Evolutionary conservation across 345 rosid species (phyloP).

Genomic region (Salix viminalis): DNA sequence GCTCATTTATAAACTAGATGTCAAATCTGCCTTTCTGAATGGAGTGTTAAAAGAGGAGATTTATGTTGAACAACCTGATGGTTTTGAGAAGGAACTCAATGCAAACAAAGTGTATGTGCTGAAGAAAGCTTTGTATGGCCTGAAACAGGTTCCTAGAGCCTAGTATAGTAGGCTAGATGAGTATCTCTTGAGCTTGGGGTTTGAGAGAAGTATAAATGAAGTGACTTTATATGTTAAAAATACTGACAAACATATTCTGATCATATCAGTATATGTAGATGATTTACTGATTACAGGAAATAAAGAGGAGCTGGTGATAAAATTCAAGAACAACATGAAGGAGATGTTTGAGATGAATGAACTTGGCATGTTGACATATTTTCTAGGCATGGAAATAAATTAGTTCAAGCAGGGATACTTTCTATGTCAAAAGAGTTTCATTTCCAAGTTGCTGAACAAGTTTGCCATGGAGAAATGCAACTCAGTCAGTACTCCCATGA

Average conservation of each 20-base stretch:
- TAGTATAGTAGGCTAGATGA: not conserved
- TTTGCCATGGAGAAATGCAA: not conserved
- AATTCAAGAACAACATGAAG: too few species aligned
- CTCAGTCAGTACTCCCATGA: too few species aligned
- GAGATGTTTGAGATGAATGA: not conserved
- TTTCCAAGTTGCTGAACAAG: not conserved
- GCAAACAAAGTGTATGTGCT: not conserved
- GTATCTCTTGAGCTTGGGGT: not conserved
- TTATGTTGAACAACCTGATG: too few species aligned
- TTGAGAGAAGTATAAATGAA: not conserved
- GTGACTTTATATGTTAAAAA: too few species aligned
- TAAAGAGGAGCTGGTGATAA: fast-evolving
- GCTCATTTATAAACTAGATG: too few species aligned
- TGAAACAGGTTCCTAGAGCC: not conserved
- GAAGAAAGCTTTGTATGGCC: not conserved
- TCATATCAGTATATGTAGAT: not conserved
- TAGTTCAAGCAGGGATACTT: fast-evolving
- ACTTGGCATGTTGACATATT: not conserved
- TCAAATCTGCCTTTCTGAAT: too few species aligned
- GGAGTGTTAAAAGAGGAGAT: too few species aligned
- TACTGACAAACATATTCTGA: too few species aligned
- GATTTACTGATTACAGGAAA: too few species aligned
- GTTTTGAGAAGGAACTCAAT: too few species aligned
- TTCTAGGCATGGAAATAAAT: not conserved
- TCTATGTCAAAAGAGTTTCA: not conserved